Evolutionary conservation across 345 rosid species (phyloP), one percentile per base, ranked within the genome.

Genomic region (Eutrema japonicum): DNA sequence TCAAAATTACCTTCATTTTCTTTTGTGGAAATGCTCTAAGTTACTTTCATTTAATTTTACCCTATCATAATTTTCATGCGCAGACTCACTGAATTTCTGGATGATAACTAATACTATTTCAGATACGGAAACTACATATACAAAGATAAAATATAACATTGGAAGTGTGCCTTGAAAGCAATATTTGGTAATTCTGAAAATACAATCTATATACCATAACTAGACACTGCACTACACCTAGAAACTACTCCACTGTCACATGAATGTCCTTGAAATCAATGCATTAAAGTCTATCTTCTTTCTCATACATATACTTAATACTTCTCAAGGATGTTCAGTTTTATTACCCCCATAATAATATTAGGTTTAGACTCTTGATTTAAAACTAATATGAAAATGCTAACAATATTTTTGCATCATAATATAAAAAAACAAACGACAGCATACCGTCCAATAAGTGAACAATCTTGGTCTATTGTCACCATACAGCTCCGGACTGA

Each of bases 401-500:
- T 55, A 55, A 26, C 41, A 67, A 67, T 22, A 22, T 0, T 6
- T 53, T 33, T 60, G 61, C 50, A 74, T 57, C 16, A 14, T 42
- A 68, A 36, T 14, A 43, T 18, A 6, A 49, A 40, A 35, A 62
- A 59, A 22, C 9, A 58, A 64, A 38, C 11, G 58, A 65, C 51
- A 81, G 49, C 85, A 80, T 71, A 92, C 99, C 69, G 99, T 92
- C 99, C 99, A 96, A 68, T 96, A 96, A 13, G 97, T 92, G 85
- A 96, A 96, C 64, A 96, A 75, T 73, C 99, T 83, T 45, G 99
- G 97, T 69, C 91, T 85, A 82, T 80, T 92, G 85, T 96, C 99
- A 72, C 98, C 99, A 60, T 96, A 96, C 45, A 96, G 97, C 89
- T 96, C 99, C 78, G 98, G 98, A 86, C 96, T 96, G 83, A 96